Percentiles rank a stretch among this genome's conserved stretches.
These are phyloP conservation scores for Fusarium nygamai DNA, from an alignment of 2,329 filamentous ascomycete species.

Conservation along the genomic window DNA sequence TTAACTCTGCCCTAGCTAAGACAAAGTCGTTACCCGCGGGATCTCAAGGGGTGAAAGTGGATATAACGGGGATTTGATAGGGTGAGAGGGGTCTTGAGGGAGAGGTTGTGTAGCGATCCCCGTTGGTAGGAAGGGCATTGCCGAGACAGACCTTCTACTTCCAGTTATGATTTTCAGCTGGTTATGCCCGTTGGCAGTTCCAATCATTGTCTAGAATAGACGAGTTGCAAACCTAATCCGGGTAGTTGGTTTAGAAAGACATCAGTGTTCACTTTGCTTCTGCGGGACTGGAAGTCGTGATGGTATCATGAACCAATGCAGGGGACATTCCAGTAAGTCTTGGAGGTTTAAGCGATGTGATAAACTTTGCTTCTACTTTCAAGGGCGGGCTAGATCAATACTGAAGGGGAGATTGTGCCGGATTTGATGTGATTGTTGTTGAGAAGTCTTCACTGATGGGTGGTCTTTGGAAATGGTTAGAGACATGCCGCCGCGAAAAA, in stretches of 20 bases:
- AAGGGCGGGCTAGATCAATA: not conserved
- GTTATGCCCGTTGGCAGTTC: not conserved
- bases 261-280: accelerated
- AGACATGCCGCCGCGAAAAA: not conserved
- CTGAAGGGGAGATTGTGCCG: too few relatives aligned
- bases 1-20: not conserved
- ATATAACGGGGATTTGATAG: not conserved
- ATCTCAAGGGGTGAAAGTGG: not conserved
- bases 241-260: not conserved
- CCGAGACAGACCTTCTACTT: not conserved
- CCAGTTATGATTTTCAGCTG: not conserved
- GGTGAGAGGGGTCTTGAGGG: not conserved
- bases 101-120: not conserved
- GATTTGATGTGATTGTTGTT: not conserved
- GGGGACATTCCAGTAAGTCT: not conserved
- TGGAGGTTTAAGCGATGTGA: not conserved
- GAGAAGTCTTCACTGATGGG: not conserved
- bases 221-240: not conserved
- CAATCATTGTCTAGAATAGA: not conserved
- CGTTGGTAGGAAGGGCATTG: not conserved
- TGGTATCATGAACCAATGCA: not conserved
- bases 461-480: not conserved
- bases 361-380: not conserved
- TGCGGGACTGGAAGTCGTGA: not conserved
- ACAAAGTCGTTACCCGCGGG: not conserved